These are phyloP conservation scores for Guillardia theta DNA, from an alignment of 78 protist genomes.

Conservation along the genomic window DNA sequence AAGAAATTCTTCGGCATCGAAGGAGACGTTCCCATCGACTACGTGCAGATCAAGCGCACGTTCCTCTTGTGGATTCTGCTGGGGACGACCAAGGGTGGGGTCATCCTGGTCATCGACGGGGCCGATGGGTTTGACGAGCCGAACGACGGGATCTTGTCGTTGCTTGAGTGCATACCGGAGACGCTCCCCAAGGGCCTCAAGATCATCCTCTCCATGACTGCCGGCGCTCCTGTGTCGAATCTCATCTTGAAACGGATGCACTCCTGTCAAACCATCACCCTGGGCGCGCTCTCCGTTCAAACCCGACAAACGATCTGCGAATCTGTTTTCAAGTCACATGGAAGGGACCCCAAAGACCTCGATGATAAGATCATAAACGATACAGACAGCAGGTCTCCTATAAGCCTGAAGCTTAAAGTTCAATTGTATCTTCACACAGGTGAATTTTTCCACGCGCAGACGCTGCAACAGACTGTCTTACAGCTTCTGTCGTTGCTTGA, in stretches of 20 bases:
- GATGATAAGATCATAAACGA: background rate
- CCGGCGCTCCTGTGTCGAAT: background rate
- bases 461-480: background rate
- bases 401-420: background rate
- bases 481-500: background rate
- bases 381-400: background rate
- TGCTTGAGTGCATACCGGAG: background rate
- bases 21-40: background rate
- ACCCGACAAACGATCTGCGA: background rate
- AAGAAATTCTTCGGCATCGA: background rate
- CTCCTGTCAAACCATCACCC: background rate
- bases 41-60: conserved; percentile 24
- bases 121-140: background rate
- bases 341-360: background rate
- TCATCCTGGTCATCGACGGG: background rate
- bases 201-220: background rate
- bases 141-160: background rate
- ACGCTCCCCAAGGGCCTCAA: background rate
- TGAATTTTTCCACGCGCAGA: background rate
- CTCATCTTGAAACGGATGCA: background rate
- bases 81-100: background rate
- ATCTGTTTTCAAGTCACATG: background rate
- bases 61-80: background rate
- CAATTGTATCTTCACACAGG: background rate
- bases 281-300: background rate